These are phyloP conservation scores for Exophiala sideris DNA, from an alignment of 2,329 filamentous ascomycete genomes.

Conservation along the genomic window DNA sequence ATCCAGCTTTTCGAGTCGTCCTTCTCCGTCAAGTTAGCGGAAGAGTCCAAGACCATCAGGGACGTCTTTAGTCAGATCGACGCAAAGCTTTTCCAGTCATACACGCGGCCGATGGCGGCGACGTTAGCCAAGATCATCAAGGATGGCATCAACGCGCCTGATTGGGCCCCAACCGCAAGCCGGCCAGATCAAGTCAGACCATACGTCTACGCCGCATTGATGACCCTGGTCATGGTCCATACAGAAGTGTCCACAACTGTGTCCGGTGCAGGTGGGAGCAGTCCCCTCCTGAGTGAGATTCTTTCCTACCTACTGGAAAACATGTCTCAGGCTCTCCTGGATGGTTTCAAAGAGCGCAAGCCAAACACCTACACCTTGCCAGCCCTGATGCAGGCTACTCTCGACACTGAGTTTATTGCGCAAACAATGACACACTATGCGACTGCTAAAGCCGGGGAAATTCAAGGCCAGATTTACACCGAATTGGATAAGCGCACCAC, in stretches of 20 bases:
- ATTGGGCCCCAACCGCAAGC: constrained; percentile 63
- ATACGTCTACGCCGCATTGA: constrained; percentile 84
- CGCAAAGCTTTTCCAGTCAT: constrained; percentile 83
- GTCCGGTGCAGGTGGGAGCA: constrained; percentile 59
- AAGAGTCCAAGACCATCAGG: constrained; percentile 86
- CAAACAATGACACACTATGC: constrained; percentile 91
- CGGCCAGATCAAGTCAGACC: constrained; percentile 72
- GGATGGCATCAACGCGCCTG: constrained; percentile 65
- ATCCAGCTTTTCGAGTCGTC: constrained; percentile 88
- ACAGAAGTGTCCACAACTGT: constrained; percentile 80
- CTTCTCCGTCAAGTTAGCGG: constrained; percentile 90
- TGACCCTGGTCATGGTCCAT: constrained; percentile 85
- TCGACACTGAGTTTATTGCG: constrained; percentile 94
- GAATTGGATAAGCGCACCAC: constrained; percentile 87
- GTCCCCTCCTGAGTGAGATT: constrained; percentile 73
- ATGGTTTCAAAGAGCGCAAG: constrained; percentile 66
- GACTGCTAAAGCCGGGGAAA: constrained; percentile 72
- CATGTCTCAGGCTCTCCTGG: constrained; percentile 73
- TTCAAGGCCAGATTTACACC: constrained; percentile 87
- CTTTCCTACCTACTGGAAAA: constrained; percentile 84
- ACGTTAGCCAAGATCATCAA: constrained; percentile 67
- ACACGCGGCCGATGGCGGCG: constrained; percentile 74
- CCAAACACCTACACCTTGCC: constrained; percentile 64
- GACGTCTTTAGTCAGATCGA: constrained; percentile 92
- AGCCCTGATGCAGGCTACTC: constrained; percentile 90